Percentiles rank a stretch among this genome's conserved stretches.
Conservation (phyloP, 1,284 basidiomycete genomes). For the Singerocomus inundabilis region DNA sequence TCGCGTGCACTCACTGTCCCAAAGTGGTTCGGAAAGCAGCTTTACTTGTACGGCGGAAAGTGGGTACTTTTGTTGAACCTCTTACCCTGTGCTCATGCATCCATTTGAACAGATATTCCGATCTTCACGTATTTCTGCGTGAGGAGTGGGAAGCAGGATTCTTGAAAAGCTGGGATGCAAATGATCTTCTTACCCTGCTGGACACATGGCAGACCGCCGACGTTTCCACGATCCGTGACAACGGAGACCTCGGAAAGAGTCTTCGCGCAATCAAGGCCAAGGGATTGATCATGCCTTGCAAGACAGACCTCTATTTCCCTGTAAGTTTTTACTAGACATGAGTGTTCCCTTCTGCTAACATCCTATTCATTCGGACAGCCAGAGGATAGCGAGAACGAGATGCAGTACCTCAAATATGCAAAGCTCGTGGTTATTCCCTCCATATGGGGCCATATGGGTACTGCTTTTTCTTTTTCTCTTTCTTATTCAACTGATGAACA, state of each 20-base stretch:
- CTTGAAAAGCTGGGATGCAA: conserved; percentile 52
- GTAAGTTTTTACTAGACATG: conserved; percentile 28
- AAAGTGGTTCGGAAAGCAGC: conserved; percentile 57
- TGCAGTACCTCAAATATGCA: conserved; percentile 42
- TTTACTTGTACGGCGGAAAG: conserved; percentile 44
- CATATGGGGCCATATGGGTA: conserved; percentile 59
- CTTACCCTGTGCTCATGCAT: conserved; percentile 19
- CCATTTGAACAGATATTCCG: conserved; percentile 38
- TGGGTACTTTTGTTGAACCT: conserved; percentile 23
- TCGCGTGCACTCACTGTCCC: background rate
- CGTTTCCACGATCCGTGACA: conserved; percentile 22
- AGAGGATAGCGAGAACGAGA: conserved; percentile 54
- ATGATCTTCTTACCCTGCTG: conserved; percentile 31
- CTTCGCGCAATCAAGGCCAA: conserved; percentile 25
- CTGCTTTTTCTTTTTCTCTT: background rate
- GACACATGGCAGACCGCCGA: conserved; percentile 26
- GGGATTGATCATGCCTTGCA: conserved; percentile 28
- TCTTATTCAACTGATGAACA: background rate
- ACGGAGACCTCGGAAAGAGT: conserved; percentile 15
- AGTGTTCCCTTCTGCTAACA: background rate
- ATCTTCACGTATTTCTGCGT: conserved; percentile 50
- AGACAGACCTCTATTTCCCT: conserved; percentile 54
- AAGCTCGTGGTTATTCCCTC: conserved; percentile 52
- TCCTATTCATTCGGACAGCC: conserved; percentile 37
- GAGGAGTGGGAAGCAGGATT: conserved; percentile 53